phyloP scores from a whole-genome alignment of 2,329 filamentous ascomycete genomes.

The Xylariales sp. region DNA sequence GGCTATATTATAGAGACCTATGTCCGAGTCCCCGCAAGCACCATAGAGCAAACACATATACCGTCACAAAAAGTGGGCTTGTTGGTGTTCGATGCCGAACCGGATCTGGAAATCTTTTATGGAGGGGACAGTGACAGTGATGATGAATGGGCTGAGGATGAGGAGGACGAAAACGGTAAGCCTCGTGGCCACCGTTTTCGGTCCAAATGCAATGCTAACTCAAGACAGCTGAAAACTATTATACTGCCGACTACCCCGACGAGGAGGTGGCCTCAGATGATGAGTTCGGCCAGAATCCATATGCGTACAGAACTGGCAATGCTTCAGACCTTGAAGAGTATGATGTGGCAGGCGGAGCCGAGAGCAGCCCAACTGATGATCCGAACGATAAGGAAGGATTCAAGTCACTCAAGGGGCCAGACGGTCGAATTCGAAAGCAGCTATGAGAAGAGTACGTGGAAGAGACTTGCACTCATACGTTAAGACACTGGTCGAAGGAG shows the following conservation, averaged over 20 bases:
- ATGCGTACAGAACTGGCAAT: constrained; percentile 48
- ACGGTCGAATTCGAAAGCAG: constrained; percentile 28
- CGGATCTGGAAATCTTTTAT: constrained; percentile 58
- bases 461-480: too few species aligned
- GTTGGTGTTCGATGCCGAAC: constrained; percentile 52
- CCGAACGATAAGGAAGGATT: constrained; percentile 16
- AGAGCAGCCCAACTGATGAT: constrained; percentile 29
- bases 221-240: constrained; percentile 65
- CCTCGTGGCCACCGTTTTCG: neutral
- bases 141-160: constrained; percentile 51
- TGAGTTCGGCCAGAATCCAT: constrained; percentile 53
- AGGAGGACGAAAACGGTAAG: constrained; percentile 63
- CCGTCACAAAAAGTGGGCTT: constrained; percentile 49
- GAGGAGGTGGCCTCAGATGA: constrained; percentile 72
- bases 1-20: constrained; percentile 64
- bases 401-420: constrained; percentile 32
- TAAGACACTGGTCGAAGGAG: too few species aligned
- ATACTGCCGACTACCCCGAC: constrained; percentile 75
- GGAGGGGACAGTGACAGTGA: constrained; percentile 59
- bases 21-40: constrained; percentile 52
- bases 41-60: constrained; percentile 39
- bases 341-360: constrained; percentile 34
- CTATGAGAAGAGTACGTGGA: too few species aligned
- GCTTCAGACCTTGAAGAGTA: constrained; percentile 54
- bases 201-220: constrained; percentile 2